Base-by-base conservation (phyloP, 2,329 filamentous ascomycete species). In the Phoma sp. region DNA sequence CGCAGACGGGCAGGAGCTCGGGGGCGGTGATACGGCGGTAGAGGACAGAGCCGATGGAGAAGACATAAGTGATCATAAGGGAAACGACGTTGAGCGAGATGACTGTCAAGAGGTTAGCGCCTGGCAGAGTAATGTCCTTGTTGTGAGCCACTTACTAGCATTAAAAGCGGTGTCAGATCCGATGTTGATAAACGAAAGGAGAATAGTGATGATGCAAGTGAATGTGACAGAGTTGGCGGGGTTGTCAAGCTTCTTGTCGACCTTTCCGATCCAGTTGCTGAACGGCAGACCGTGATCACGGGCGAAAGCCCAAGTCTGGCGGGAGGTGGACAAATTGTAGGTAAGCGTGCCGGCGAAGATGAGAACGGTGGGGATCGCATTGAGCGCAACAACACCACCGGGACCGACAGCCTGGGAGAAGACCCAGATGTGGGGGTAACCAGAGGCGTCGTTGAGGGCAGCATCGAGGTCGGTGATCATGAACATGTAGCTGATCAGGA, bases 51-150 rank as follows among this genome's bases (percentile, higher is more conserved):
- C 73, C 72, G 51, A 79, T 78, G 19, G 67, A 71, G 50, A 79
- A 66, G 39, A 74, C 66, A 67, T 79, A 80, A 12, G 76, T 76
- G 9, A 72, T 73, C 69, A 79, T 73, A 6, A 76, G 62, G 6
- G 72, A 71, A 5, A 74, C 72, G 15, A 74, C 63, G 44, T 71
- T 71, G n/a, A 79, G 69, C 1, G 74, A 77, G 32, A 77, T 73
- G 53, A 78, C 69, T 72, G 37, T 24, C 13, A 10, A 6, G 12
- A 37, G 13, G n/a, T 67, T 44, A 61, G 48, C 15, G 57, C 32
- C 32, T 25, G 19, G 19, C 9, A 15, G 12, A 10, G n/a, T 5
- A 8, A 15, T 5, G 9, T 5, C 10, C 10, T 19, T 31, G 7
- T 2, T 9, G 9, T 13, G 3, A 3, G 13, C 12, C 4, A 64